Evolutionary conservation across 768 basidiomycete genomes (phyloP).

Genomic region (Pleurotus tuoliensis): DNA sequence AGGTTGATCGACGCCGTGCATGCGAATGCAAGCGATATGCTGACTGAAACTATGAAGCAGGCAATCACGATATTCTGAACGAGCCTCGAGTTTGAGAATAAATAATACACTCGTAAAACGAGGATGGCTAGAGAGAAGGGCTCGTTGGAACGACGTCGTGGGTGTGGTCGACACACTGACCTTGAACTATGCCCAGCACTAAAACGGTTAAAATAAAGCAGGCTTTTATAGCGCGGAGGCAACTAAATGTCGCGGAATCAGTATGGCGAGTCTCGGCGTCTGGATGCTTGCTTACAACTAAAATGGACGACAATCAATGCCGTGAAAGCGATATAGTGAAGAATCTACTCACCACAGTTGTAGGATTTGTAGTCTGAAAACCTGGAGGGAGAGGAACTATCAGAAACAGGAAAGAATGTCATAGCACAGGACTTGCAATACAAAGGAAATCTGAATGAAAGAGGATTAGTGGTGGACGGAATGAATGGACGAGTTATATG

Average conservation of each 20-base stretch:
- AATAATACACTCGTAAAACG: constrained; percentile 37
- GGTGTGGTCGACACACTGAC: constrained; percentile 12
- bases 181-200: constrained; percentile 31
- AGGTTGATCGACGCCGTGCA: constrained; percentile 17
- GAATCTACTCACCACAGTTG: constrained; percentile 17
- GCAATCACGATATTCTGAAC: constrained; percentile 25
- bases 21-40: constrained; percentile 27
- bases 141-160: background rate
- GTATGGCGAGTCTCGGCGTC: background rate
- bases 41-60: constrained; percentile 24
- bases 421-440: constrained; percentile 12
- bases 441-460: constrained; percentile 13
- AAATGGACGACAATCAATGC: background rate
- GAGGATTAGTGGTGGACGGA: constrained; percentile 3
- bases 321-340: background rate
- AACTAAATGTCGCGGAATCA: constrained; percentile 16
- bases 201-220: constrained; percentile 22
- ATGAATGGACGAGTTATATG: background rate
- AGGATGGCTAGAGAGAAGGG: constrained; percentile 27
- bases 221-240: constrained; percentile 23
- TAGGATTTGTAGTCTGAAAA: constrained; percentile 21
- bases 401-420: background rate
- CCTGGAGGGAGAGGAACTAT: constrained; percentile 11
- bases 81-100: constrained; percentile 27
- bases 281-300: constrained; percentile 18